phyloP scores from a whole-genome alignment of 106 monocot genomes.

The Apostasia shenzhenica region DNA sequence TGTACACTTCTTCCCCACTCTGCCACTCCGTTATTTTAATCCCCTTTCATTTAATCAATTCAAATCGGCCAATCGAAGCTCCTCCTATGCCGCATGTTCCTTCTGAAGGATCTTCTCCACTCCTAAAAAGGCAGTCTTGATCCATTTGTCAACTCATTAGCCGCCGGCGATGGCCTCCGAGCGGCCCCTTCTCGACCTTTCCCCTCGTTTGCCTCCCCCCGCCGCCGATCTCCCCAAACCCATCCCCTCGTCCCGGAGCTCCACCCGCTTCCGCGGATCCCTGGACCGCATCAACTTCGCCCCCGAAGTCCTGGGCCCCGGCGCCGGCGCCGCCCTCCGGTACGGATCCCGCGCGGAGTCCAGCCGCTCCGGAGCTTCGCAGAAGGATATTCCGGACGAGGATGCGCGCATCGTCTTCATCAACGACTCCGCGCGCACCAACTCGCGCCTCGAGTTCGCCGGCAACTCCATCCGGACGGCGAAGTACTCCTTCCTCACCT shows the following conservation, averaged over 20 bases:
- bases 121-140: not conserved
- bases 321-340: constrained; percentile 11
- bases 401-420: constrained; percentile 64
- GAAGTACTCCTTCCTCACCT: constrained; percentile 87
- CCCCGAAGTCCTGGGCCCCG: not conserved
- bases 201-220: constrained; percentile 14
- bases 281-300: not conserved
- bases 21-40: not conserved
- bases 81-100: not conserved
- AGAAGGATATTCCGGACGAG: constrained; percentile 65
- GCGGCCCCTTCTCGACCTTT: constrained; percentile 18
- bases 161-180: constrained; percentile 18
- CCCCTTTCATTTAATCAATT: not conserved
- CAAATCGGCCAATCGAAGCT: not conserved
- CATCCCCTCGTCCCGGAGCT: constrained; percentile 5
- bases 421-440: constrained; percentile 32
- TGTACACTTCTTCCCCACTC: not conserved
- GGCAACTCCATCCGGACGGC: constrained; percentile 76
- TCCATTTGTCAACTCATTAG: not conserved
- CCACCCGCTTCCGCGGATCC: not conserved
- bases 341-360: constrained; percentile 43
- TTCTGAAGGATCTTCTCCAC: not conserved
- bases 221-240: constrained; percentile 6
- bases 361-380: constrained; percentile 33
- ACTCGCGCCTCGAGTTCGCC: constrained; percentile 36